phyloP scores from a whole-genome alignment of 805 yeast species.

The Candida gorgasii region DNA sequence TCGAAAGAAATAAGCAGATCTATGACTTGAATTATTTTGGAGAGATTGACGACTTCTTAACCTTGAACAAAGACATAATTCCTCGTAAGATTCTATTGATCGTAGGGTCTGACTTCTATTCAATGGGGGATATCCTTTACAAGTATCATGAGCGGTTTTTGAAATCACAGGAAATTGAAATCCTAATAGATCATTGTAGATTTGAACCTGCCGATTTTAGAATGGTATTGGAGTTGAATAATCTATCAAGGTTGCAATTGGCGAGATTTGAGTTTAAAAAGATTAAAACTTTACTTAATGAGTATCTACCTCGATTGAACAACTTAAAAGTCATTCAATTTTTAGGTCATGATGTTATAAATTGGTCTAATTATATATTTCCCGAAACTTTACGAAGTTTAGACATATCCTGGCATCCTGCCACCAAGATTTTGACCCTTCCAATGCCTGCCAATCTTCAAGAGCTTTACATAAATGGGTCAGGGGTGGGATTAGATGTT shows the following conservation, averaged over 20 bases:
- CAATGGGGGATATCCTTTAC: constrained; percentile 25
- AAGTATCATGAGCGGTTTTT: constrained; percentile 20
- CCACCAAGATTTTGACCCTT: constrained; percentile 25
- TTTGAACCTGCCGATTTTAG: constrained; percentile 22
- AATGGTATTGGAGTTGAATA: constrained; percentile 18
- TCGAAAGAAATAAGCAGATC: constrained; percentile 6
- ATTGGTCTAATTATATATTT: constrained; percentile 29
- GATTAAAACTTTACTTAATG: constrained; percentile 7
- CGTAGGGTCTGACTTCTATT: constrained; percentile 32
- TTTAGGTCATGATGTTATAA: constrained; percentile 31
- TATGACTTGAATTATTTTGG: constrained; percentile 25
- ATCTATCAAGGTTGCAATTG: constrained; percentile 32
- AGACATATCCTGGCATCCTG: constrained; percentile 38
- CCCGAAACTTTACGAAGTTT: constrained; percentile 28
- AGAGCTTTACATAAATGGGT: constrained; percentile 34
- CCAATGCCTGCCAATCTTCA: constrained; percentile 22
- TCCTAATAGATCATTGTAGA: constrained; percentile 29
- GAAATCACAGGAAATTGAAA: constrained; percentile 21
- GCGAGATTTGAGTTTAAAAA: constrained; percentile 22
- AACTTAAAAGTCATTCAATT: constrained; percentile 28
- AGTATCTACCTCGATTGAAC: constrained; percentile 12
- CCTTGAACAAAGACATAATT: constrained; percentile 26
- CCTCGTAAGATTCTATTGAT: constrained; percentile 29
- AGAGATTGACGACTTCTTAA: constrained; percentile 34
- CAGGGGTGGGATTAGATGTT: constrained; percentile 8